Base-by-base conservation (phyloP, 306 rosid species). In the Hippophae gyantsensis region DNA sequence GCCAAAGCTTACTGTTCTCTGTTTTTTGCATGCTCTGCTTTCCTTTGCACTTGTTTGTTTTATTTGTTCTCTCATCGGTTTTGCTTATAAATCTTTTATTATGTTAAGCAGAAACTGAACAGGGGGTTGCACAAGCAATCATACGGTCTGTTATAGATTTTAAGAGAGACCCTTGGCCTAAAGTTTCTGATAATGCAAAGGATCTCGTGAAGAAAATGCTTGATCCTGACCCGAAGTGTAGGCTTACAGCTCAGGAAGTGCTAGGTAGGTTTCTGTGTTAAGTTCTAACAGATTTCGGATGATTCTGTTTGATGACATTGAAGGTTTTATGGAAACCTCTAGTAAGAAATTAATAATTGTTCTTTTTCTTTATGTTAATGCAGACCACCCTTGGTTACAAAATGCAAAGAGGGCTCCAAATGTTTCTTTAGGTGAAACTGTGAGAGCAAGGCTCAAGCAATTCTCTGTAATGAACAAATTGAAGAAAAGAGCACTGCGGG, bases 381-480 rank as follows among this genome's bases (percentile, higher is more conserved):
- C 86, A 92, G 99, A 88, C 74, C 99, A 92, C 75, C 86, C 99
- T 52, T 92, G 99, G 99, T 58, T 92, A 65, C 86, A 71, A 65
- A 82, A 92, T 80, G 88, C 87, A 50, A 84, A 92, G 76, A 92
- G 72, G 56, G 99, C 95, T 75, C 86, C 99, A n/a, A 82, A 92
- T 76, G 88, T 92, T 66, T 86, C 95, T 7, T 76, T 92, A 42
- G 99, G 97, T 69, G 97, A 93, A 80, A 82, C 94, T 48, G 99
- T 93, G 38, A 86, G 66, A 68, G 93, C 99, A 68, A 84, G 97
- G 69, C 86, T 93, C 48, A 88, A 75, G 90, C 99, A 93, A 70
- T 93, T 93, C 70, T 82, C 99, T 63, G 82, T 89, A 48, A 93
- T 93, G 99, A 93, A 93, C 85, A 93, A 93, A 84, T 95, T 93